These are phyloP conservation scores for Ochromonas danica DNA, from an alignment of 108 stramenopile species.

Conservation along the genomic window DNA sequence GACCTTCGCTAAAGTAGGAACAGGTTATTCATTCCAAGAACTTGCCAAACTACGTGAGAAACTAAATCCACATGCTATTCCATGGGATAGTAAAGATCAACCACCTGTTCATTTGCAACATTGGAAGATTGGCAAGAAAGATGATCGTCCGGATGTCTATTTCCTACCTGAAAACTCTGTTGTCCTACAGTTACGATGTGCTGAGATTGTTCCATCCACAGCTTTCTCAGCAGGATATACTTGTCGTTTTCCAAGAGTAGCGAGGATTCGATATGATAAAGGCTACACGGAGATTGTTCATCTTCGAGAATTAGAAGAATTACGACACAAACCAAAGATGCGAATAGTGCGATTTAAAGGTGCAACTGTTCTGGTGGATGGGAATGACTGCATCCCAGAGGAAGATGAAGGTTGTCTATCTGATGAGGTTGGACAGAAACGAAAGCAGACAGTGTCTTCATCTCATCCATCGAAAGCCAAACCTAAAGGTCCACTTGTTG, in stretches of 20 bases:
- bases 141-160: conserved; percentile 29
- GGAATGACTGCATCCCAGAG: background rate
- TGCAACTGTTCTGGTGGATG: background rate
- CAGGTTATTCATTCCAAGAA: background rate
- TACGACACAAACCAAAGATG: background rate
- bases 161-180: conserved; percentile 24
- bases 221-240: conserved; percentile 2
- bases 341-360: background rate
- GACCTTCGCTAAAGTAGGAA: conserved; percentile 26
- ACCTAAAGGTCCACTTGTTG: background rate
- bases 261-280: conserved; percentile 34
- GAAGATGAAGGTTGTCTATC: background rate
- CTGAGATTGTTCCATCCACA: conserved; percentile 16
- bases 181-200: conserved; percentile 28
- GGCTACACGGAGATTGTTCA: background rate
- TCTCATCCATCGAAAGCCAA: background rate
- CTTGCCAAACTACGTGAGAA: background rate
- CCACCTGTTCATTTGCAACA: background rate
- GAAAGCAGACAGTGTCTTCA: background rate
- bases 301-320: background rate
- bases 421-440: background rate
- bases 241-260: conserved; percentile 38
- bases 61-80: background rate
- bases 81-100: background rate
- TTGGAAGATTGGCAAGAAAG: conserved; percentile 33